Percentiles rank a stretch among this genome's conserved stretches.
These are phyloP conservation scores for Podaxis rugospora DNA, from an alignment of 768 basidiomycete species.

Conservation along the genomic window DNA sequence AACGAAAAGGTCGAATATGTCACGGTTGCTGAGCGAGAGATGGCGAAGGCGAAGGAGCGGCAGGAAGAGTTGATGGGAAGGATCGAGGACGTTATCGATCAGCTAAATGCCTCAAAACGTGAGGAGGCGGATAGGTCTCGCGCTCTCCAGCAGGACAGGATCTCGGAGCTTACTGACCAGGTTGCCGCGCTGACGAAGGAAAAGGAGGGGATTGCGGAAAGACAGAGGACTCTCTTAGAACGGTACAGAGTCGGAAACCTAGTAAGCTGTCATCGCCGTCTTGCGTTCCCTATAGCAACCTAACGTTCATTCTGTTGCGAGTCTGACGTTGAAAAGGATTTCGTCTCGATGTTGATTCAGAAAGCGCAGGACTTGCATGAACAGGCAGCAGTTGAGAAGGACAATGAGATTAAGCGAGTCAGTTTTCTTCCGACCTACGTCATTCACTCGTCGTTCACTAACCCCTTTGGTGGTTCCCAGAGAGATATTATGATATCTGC, in stretches of 20 bases:
- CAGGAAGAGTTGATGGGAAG: slow-evolving; percentile 10
- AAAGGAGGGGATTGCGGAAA: slow-evolving; percentile 22
- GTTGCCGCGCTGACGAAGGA: slow-evolving; percentile 17
- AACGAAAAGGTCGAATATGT: slow-evolving; percentile 17
- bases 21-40: slow-evolving; percentile 13
- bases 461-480: slow-evolving; percentile 21
- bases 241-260: slow-evolving; percentile 44
- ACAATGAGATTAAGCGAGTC: slow-evolving; percentile 54
- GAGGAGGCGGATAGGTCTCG: neutral
- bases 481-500: slow-evolving; percentile 43
- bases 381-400: slow-evolving; percentile 47
- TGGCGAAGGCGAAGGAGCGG: slow-evolving; percentile 11
- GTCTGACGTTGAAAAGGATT: slow-evolving; percentile 46
- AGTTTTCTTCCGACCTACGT: slow-evolving; percentile 10
- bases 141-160: slow-evolving; percentile 7
- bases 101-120: neutral
- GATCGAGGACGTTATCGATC: slow-evolving; percentile 12
- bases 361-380: slow-evolving; percentile 45
- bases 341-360: slow-evolving; percentile 41
- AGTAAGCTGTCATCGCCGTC: slow-evolving; percentile 24
- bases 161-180: slow-evolving; percentile 14
- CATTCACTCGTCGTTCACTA: slow-evolving; percentile 7
- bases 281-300: neutral
- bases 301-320: slow-evolving; percentile 16
- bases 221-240: slow-evolving; percentile 24